Percentiles rank a stretch among this genome's conserved stretches.
Conservation (phyloP, 768 basidiomycete species). For the Leccinum subgranulosum region DNA sequence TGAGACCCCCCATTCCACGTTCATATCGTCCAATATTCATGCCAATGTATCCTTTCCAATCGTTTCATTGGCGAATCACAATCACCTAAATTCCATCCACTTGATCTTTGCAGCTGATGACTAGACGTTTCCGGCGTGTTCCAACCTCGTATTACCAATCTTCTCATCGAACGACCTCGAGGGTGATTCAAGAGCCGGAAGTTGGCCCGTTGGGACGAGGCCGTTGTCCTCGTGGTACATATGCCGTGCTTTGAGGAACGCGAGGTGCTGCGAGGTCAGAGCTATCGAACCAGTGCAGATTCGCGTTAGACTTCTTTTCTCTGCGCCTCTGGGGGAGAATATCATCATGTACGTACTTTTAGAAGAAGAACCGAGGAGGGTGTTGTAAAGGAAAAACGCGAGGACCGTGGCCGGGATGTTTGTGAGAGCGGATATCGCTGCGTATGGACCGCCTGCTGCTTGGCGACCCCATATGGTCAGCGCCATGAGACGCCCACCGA, state of each 20-base stretch:
- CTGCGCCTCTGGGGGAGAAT: slow-evolving; percentile 1
- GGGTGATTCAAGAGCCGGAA: slow-evolving; percentile 12
- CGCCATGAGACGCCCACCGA: slow-evolving; percentile 61
- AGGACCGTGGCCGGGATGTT: slow-evolving; percentile 64
- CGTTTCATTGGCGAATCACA: background rate
- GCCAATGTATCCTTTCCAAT: slow-evolving; percentile 6
- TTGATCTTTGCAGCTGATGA: background rate
- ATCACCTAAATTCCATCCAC: background rate
- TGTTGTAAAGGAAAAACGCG: slow-evolving; percentile 51
- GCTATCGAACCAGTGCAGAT: slow-evolving; percentile 10
- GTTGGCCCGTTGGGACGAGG: slow-evolving; percentile 21
- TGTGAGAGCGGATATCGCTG: slow-evolving; percentile 60
- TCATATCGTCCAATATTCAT: background rate
- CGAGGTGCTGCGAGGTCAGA: slow-evolving; percentile 22
- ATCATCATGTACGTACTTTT: slow-evolving; percentile 44
- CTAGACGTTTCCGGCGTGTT: slow-evolving; percentile 14
- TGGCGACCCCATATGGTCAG: slow-evolving; percentile 57
- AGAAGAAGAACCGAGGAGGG: slow-evolving; percentile 56
- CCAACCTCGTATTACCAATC: background rate
- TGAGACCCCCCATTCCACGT: background rate
- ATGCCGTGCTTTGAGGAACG: slow-evolving; percentile 20
- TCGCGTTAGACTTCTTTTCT: slow-evolving; percentile 10
- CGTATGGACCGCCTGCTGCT: slow-evolving; percentile 53
- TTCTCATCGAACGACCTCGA: slow-evolving; percentile 15
- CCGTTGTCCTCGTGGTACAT: slow-evolving; percentile 25